Evolutionary conservation across 768 basidiomycete genomes (phyloP), one percentile per base, ranked within the genome.

Genomic region (Chalciporus chontae): DNA sequence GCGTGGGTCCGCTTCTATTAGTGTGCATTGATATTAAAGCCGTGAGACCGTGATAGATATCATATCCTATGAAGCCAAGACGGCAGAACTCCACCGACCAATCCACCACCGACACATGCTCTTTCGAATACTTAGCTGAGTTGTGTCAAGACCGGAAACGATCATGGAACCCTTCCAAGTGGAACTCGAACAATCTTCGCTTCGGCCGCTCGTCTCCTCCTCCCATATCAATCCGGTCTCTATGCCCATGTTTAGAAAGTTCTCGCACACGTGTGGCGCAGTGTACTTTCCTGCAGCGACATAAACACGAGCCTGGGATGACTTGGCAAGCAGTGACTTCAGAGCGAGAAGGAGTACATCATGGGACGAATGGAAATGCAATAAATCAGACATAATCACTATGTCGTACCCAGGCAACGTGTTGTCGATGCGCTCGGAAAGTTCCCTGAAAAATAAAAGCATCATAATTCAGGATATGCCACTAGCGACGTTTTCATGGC

Each of bases 251-350:
- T 49, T 57, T 7, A 87, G 53, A 63, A 87, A 87, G 36, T 67
- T 63, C 9, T 76, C 69, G 67, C 82, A 85, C 26, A 81, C 74
- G 18, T 73, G 56, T 3, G 73, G 52, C 5, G 60, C 69, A 1
- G 87, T 86, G 62, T 86, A 85, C 38, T 75, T 78, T 5, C 86
- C 86, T 13, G 80, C 79, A 1, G 83, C 81, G 36, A 87, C 72
- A 59, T 85, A 82, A 0, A 76, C 72, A 24, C 76, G 67, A 3
- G 80, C 73, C 3, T 63, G 52, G 6, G 65, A 43, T 1, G 68
- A 61, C 38, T 63, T 74, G 11, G 69, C 64, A 9, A 89, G 75
- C 11, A 89, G 73, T 23, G 69, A 57, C 0, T 57, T 58, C 17
- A 84, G 62, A 7, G 85, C 83, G 4, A 64, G 52, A 21, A 88